Base-by-base conservation (phyloP, 2,329 filamentous ascomycete genomes). In the Penicillium oxalicum region DNA sequence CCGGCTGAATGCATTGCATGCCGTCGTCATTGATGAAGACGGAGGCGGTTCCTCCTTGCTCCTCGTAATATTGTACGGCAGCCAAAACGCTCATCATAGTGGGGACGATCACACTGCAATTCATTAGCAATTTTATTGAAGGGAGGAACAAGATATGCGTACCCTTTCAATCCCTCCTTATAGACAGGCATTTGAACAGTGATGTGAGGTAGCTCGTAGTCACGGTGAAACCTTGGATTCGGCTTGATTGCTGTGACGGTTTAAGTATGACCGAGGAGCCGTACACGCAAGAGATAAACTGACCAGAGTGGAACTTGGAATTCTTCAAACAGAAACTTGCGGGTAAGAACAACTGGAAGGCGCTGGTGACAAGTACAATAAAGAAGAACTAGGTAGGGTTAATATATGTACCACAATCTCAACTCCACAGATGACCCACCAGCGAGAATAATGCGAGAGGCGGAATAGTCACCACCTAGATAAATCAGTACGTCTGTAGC, bases 141-240 rank as follows among this genome's bases (percentile, higher is more conserved):
- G 9, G 4, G 12, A 24, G 2, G 18, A 13, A 26, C 29, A 26
- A 13, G n/a, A 2, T 12, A n/a, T 35, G 11, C 47, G 9, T 47
- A 52, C 50, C 76, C 81, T 33, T 73, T 72, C 2, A 94, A 76
- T 55, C 88, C 87, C 66, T 94, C 88, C 67, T 91, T 93, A 74
- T 93, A 94, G 0, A 94, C 87, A 4, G 88, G 88, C 66, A 87
- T 91, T 63, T 95, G 88, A 37, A 94, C 86, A 3, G 87, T 91
- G 51, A 79, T 53, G 12, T 70, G 57, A 74, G 77, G 32, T 11
- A 52, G 44, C 18, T 47, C 45, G 44, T 52, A 55, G 29, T 52
- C 42, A 9, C 45, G 47, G 33, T 55, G 47, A 5, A 45, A 36
- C 74, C 75, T 9, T 74, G 64, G 18, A 57, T 52, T 49, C 50